phyloP scores from a whole-genome alignment of 73 alveolate species.

The Paramecium tetraurelia region DNA sequence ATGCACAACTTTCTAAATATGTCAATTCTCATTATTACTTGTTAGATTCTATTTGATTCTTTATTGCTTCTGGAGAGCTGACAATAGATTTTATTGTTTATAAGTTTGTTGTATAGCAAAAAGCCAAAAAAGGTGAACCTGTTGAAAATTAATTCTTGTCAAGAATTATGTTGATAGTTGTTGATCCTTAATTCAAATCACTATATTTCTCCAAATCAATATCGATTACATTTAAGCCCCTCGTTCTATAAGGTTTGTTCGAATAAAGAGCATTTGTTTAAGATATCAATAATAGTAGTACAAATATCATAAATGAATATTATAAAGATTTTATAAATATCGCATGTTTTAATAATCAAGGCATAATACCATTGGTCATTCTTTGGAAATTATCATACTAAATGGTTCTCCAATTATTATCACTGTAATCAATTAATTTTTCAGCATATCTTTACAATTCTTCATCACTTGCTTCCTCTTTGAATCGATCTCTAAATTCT shows the following conservation, averaged over 20 bases:
- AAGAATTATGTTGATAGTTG: neutral
- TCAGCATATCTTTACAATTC: constrained; percentile 42
- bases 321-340: neutral
- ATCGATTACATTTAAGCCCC: neutral
- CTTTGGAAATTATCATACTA: constrained; percentile 60
- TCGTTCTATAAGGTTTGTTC: neutral
- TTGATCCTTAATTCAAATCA: neutral
- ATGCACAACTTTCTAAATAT: neutral
- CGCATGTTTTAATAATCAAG: constrained; percentile 41
- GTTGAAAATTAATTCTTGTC: neutral
- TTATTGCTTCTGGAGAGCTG: neutral
- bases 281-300: neutral
- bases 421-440: constrained; percentile 42
- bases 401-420: constrained; percentile 63
- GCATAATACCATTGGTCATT: constrained; percentile 62
- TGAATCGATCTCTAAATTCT: constrained; percentile 50
- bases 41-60: neutral
- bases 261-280: neutral
- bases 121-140: neutral
- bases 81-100: neutral
- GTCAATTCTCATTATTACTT: neutral
- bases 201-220: neutral
- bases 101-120: neutral
- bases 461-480: constrained; percentile 35
- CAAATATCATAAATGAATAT: neutral